Percentiles rank a stretch among this genome's conserved stretches.
phyloP scores from a whole-genome alignment of 192 early-diverging fungal species.

The Chytriomyces sp. region DNA sequence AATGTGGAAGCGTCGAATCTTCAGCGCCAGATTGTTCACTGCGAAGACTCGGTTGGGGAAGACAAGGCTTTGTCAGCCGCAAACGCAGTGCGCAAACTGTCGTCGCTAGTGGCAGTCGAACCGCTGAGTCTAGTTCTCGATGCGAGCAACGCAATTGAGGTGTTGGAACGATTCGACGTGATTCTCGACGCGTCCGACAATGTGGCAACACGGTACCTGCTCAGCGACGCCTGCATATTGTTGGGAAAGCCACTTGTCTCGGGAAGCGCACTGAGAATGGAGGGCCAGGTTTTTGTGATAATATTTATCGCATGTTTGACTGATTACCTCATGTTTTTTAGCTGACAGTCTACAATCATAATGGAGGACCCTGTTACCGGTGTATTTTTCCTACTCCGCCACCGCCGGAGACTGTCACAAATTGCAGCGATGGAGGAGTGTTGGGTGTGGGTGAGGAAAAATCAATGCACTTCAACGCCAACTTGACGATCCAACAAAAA shows the following conservation, averaged over 20 bases:
- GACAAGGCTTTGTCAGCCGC: slow-evolving; percentile 81
- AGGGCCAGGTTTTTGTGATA: slow-evolving; percentile 69
- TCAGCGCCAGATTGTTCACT: slow-evolving; percentile 94
- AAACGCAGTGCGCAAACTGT: slow-evolving; percentile 54
- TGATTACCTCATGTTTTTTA: too few relatives aligned
- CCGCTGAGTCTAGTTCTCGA: slow-evolving; percentile 76
- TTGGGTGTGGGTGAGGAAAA: slow-evolving; percentile 74
- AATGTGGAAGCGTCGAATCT: slow-evolving; percentile 86
- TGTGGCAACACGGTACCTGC: slow-evolving; percentile 89
- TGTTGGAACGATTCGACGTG: slow-evolving; percentile 65
- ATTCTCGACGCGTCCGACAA: slow-evolving; percentile 94
- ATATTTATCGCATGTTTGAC: too few relatives aligned
- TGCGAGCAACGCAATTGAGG: slow-evolving; percentile 72
- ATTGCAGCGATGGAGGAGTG: slow-evolving; percentile 91
- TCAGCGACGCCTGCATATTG: slow-evolving; percentile 93
- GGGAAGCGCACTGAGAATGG: slow-evolving; percentile 85
- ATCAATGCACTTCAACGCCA: background rate
- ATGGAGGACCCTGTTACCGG: slow-evolving; percentile 91
- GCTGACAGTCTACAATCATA: slow-evolving; percentile 92
- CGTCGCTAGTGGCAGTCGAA: slow-evolving; percentile 51
- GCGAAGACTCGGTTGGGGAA: slow-evolving; percentile 64
- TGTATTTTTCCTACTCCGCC: slow-evolving; percentile 94
- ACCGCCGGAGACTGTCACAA: slow-evolving; percentile 81
- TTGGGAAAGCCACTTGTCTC: slow-evolving; percentile 80
- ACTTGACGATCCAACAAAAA: slow-evolving; percentile 21